Percentiles rank a stretch among this genome's conserved stretches.
Evolutionary conservation across 768 basidiomycete genomes (phyloP).

Genomic region (Filobasidium floriforme): DNA sequence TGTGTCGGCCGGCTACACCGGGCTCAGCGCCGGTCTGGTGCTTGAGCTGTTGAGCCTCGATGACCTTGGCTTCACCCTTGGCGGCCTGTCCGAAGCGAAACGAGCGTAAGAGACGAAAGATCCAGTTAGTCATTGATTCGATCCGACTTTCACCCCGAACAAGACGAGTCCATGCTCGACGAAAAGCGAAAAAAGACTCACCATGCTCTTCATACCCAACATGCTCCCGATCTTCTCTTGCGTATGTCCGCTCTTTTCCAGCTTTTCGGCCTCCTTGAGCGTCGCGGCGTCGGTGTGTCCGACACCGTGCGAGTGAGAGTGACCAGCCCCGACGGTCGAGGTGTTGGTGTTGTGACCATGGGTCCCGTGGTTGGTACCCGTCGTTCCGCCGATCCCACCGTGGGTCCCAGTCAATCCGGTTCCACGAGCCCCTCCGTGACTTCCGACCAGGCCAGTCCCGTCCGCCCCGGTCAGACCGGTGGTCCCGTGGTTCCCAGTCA

Average conservation of each 20-base stretch:
- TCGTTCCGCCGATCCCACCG: not conserved
- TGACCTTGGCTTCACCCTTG: slow-evolving; percentile 9
- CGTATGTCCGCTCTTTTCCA: slow-evolving; percentile 15
- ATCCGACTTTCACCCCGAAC: too few species aligned
- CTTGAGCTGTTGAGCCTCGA: slow-evolving; percentile 8
- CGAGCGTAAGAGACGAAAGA: not conserved
- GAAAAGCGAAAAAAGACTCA: too few species aligned
- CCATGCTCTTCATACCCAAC: slow-evolving; percentile 14
- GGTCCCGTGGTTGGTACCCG: not conserved
- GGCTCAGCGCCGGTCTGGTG: not conserved
- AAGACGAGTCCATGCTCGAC: too few species aligned
- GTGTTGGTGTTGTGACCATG: not conserved
- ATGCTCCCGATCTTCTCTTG: slow-evolving; percentile 17
- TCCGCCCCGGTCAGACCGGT: too few species aligned
- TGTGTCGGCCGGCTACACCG: not conserved
- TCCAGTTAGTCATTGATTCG: not conserved
- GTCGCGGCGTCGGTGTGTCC: not conserved
- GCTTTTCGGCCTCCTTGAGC: slow-evolving; percentile 9
- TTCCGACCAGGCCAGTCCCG: too few species aligned
- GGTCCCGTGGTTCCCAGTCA: too few species aligned
- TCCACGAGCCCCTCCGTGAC: too few species aligned
- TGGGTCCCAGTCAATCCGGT: too few species aligned
- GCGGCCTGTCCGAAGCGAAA: not conserved
- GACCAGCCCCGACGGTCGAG: not conserved
- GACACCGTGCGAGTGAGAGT: not conserved